Evolutionary conservation across 1,284 basidiomycete genomes (phyloP), one percentile per base, ranked within the genome.

Genomic region (Coniophora puteana): DNA sequence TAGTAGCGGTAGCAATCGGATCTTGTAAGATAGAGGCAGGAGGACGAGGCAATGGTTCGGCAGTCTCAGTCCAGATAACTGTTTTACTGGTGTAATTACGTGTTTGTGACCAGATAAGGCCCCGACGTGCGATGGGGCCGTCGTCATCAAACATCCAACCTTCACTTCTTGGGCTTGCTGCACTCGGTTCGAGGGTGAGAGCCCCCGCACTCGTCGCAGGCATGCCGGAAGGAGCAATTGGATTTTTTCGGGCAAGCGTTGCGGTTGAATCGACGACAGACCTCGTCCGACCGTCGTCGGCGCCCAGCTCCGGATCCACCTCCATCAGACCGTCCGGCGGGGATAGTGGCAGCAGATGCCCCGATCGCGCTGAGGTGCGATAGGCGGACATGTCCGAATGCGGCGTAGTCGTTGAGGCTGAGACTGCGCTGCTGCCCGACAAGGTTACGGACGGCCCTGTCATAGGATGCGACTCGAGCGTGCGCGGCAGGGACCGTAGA

Each of bases 381-480:
- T 5, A 42, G 48, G 16, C 51, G 43, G 8, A 63, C 33, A 26
- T 54, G 41, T 7, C 34, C 22, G 40, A 62, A 62, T 11, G 18
- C 1, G 17, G 38, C 2, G 12, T 38, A 33, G 34, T 62, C 50
- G 29, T 50, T 52, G 45, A 67, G 58, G 8, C 44, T 37, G 4
- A 53, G 3, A 21, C 47, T 27, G 14, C 51, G 48, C 2, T 58
- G 49, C 5, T 52, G 46, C 0, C 47, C 44, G n/a, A 58, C 55
- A 10, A 45, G 24, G 25, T 43, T 49, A 3, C 62, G 39, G 20
- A 66, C 41, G 0, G 54, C 55, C 4, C 47, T 38, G 43, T 67
- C 65, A 37, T 52, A 59, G 3, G 48, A 8, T 34, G 67, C 52
- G 46, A 66, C 40, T 6, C 47, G 33, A 1, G 14, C 13, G 28